Conservation (phyloP, 176 grass and related monocot genomes). For the maize (Zea mays) region DNA sequence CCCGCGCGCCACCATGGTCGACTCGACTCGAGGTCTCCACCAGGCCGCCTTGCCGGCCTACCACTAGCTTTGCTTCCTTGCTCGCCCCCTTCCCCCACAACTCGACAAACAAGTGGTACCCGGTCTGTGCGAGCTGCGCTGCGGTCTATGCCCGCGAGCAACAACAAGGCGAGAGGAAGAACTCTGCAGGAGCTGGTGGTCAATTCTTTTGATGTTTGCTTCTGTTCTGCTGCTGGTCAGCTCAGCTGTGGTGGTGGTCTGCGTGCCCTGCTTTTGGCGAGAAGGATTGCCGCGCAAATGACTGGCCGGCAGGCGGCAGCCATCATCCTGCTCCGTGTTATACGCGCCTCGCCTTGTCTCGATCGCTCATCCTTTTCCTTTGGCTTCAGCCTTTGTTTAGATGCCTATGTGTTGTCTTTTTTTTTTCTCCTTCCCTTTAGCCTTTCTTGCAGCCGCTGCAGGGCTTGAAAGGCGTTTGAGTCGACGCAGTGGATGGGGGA, state of each 20-base stretch:
- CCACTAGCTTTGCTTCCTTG: no score
- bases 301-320: conserved; percentile 8
- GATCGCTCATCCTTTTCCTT: background rate
- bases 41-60: background rate
- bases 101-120: no score
- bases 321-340: conserved; percentile 4
- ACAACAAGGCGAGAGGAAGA: no score
- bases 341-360: background rate
- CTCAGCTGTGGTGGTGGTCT: background rate
- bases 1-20: conserved; percentile 17
- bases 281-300: conserved; percentile 22
- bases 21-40: no score
- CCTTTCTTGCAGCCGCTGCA: background rate
- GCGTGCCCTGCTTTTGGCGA: conserved; percentile 40
- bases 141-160: no score
- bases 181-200: no score
- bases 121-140: no score
- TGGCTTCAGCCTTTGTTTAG: background rate
- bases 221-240: background rate
- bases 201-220: conserved; percentile 32
- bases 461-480: background rate
- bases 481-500: background rate
- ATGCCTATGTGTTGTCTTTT: background rate
- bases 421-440: background rate
- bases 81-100: no score